phyloP scores from a whole-genome alignment of 2,329 filamentous ascomycete species.

The Ophiostoma ulmi region DNA sequence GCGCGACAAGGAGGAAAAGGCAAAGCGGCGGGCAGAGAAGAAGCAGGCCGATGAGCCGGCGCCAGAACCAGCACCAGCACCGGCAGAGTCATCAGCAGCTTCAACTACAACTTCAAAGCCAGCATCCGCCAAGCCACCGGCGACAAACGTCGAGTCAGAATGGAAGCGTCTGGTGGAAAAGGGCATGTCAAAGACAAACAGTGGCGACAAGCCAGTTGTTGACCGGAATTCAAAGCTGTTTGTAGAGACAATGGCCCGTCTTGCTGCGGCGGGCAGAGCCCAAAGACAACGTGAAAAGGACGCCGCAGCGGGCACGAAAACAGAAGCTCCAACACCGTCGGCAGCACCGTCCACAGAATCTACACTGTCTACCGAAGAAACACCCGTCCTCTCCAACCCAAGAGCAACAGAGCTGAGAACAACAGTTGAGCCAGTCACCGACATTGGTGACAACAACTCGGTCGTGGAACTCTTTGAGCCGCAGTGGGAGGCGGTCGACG shows the following conservation, averaged over 20 bases:
- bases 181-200: neutral
- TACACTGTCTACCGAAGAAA: neutral
- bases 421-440: slow-evolving; percentile 15
- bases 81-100: no score
- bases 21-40: slow-evolving; percentile 6
- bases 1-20: slow-evolving; percentile 38
- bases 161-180: slow-evolving; percentile 25
- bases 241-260: slow-evolving; percentile 26
- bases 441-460: slow-evolving; percentile 3
- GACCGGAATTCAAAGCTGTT: slow-evolving; percentile 22
- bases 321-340: neutral
- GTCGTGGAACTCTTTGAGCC: slow-evolving; percentile 23
- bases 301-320: neutral
- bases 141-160: slow-evolving; percentile 17
- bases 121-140: slow-evolving; percentile 6
- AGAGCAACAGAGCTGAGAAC: slow-evolving; percentile 14
- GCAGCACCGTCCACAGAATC: neutral
- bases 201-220: slow-evolving; percentile 15
- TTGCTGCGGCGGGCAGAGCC: slow-evolving; percentile 23
- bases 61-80: neutral
- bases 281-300: slow-evolving; percentile 20
- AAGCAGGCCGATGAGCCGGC: slow-evolving; percentile 33
- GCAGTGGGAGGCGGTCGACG: slow-evolving; percentile 27
- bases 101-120: neutral
- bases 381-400: neutral